A percentile compares a stretch with the other conserved stretches of the same genome.
phyloP scores from a whole-genome alignment of 1,139 yeast genomes.

The Yamadazyma taylorii region DNA sequence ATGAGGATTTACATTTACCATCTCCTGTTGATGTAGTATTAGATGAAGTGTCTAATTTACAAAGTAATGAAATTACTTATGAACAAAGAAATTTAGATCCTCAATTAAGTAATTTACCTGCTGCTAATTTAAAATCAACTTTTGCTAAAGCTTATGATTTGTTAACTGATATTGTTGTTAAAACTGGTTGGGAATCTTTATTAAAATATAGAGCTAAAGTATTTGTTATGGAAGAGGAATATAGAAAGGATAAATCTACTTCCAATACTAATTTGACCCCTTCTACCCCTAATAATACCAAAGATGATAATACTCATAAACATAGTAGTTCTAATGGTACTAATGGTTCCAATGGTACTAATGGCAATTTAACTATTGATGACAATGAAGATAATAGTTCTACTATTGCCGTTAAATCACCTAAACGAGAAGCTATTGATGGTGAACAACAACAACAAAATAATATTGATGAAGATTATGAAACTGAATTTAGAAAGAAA shows the following conservation, averaged over 20 bases:
- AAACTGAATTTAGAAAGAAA: constrained; percentile 60
- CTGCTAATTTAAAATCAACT: constrained; percentile 74
- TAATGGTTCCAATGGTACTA: constrained; percentile 15
- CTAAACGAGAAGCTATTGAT: constrained; percentile 22
- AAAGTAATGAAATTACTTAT: constrained; percentile 48
- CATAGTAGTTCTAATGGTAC: constrained; percentile 13
- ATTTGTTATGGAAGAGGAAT: constrained; percentile 95
- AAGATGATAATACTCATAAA: constrained; percentile 6
- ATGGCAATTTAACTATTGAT: constrained; percentile 4
- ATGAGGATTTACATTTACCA: constrained; percentile 68
- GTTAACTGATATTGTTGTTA: constrained; percentile 67
- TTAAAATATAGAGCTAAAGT: constrained; percentile 77
- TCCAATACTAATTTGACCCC: constrained; percentile 1
- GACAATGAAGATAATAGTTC: constrained; percentile 29
- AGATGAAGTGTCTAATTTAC: constrained; percentile 59
- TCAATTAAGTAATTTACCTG: constrained; percentile 69
- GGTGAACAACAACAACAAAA: too few species aligned
- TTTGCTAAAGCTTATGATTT: constrained; percentile 78
- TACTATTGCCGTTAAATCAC: constrained; percentile 41
- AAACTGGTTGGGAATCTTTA: constrained; percentile 89
- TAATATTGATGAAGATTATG: constrained; percentile 23
- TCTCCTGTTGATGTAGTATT: constrained; percentile 76
- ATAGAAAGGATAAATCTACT: constrained; percentile 46
- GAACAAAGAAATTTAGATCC: constrained; percentile 66
- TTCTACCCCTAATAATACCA: too few species aligned